Base-by-base conservation (phyloP, 768 basidiomycete species). In the Phlegmacium glaucopus region DNA sequence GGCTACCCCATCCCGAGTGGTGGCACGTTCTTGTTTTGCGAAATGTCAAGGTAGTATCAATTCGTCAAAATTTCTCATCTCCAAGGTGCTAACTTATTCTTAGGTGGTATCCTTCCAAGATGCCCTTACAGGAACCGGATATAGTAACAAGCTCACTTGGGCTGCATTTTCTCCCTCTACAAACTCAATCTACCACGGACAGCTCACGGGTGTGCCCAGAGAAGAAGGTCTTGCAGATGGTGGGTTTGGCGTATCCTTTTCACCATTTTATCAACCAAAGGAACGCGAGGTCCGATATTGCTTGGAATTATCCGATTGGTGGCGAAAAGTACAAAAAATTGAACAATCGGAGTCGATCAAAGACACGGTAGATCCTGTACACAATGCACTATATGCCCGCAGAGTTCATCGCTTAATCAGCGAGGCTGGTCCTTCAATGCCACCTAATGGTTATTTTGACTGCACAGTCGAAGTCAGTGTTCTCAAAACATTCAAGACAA, bases 391-490 rank as follows among this genome's bases (percentile, higher is more conserved):
- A 12, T 47, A n/a, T n/a, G n/a, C 28, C 37, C 39, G 37, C 45
- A 70, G 75, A 39, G 58, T 62, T 36, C 82, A 82, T 51, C 64
- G 70, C 18, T 61, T 82, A 13, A 67, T 84, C 45, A 70, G 69
- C n/a, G 77, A 82, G 37, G 72, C 70, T 10, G 68, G 68, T 8
- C 78, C 80, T 1, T 57, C 70, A 40, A 63, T 66, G 15, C 61
- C 61, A 9, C 77, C 78, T 2, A 42, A 50, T 16, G 78, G 79
- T 1, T 85, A 74, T 59, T 84, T 85, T 58, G 72, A 85, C 45
- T 84, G 82, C 40, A 82, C 79, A 0, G 70, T 82, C 12, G 78
- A 85, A 71, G 84, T 83, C 51, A 54, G 69, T 22, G 22, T 22
- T 22, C 22, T 22, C 22, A 22, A 22, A 5, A 22, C 22, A 22